Conservation (phyloP, 352 stramenopile genomes). For the Globisporangium paroecandrum region DNA sequence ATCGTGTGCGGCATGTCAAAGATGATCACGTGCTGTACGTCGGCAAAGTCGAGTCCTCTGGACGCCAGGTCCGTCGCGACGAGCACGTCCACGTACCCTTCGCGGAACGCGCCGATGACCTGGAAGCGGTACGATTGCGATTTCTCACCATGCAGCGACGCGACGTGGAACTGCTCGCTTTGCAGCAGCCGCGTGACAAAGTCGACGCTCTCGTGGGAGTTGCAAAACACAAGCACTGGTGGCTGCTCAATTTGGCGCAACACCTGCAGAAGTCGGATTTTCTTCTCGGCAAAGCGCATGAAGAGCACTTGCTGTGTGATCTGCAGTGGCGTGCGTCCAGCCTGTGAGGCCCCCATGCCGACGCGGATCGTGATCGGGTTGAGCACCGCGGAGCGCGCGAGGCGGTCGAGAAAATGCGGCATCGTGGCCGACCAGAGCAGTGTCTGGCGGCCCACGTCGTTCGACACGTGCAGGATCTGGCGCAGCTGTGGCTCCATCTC, state of each 20-base stretch:
- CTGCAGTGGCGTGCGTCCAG: conserved; percentile 44
- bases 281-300: conserved; percentile 46
- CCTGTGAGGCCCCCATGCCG: conserved; percentile 42
- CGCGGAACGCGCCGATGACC: conserved; percentile 42
- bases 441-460: conserved; percentile 65
- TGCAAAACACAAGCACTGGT: conserved; percentile 96
- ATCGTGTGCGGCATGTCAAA: conserved; percentile 90
- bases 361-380: conserved; percentile 92
- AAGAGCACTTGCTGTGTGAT: conserved; percentile 91
- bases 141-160: conserved; percentile 92
- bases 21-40: conserved; percentile 83
- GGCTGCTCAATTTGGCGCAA: conserved; percentile 79
- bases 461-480: conserved; percentile 85
- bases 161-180: conserved; percentile 93
- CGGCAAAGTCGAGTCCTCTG: conserved; percentile 85
- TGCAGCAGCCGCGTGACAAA: conserved; percentile 90
- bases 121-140: conserved; percentile 65
- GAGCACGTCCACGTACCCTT: conserved; percentile 68
- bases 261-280: conserved; percentile 35
- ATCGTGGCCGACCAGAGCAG: conserved; percentile 96
- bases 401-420: conserved; percentile 77
- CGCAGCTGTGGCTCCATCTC: conserved; percentile 93
- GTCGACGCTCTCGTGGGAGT: conserved; percentile 94
- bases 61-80: conserved; percentile 90
- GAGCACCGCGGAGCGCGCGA: conserved; percentile 92